Evolutionary conservation across 495 filamentous ascomycete genomes (phyloP).

Genomic region (Daldinia caldariorum): DNA sequence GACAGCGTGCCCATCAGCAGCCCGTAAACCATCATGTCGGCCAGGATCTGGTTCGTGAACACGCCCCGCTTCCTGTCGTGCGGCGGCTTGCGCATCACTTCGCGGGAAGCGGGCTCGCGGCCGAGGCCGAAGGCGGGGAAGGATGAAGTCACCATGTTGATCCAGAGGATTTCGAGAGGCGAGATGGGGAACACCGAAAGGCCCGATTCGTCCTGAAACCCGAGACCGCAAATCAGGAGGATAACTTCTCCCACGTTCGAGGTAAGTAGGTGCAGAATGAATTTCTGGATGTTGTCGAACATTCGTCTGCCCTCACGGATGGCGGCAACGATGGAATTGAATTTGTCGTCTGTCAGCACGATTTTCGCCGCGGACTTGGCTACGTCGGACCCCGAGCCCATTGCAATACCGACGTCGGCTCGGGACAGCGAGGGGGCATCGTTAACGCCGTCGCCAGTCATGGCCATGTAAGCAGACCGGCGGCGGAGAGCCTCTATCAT

Average conservation of each 20-base stretch:
- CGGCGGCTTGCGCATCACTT: slow-evolving; percentile 77
- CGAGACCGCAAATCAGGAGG: slow-evolving; percentile 74
- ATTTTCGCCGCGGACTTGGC: slow-evolving; percentile 90
- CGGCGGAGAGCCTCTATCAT: slow-evolving; percentile 76
- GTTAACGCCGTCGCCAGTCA: slow-evolving; percentile 85
- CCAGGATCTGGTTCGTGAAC: slow-evolving; percentile 73
- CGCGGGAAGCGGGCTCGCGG: slow-evolving; percentile 70
- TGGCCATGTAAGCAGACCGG: slow-evolving; percentile 66
- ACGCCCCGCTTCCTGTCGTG: slow-evolving; percentile 73
- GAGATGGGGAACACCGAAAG: slow-evolving; percentile 79
- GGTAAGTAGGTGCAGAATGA: slow-evolving; percentile 76
- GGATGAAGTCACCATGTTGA: slow-evolving; percentile 80
- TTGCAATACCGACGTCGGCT: slow-evolving; percentile 86
- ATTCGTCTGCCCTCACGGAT: slow-evolving; percentile 77
- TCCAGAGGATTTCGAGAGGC: slow-evolving; percentile 80
- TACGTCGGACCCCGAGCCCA: slow-evolving; percentile 90
- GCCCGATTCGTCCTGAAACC: slow-evolving; percentile 70
- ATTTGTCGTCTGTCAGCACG: slow-evolving; percentile 89
- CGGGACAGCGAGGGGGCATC: slow-evolving; percentile 81
- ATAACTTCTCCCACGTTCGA: slow-evolving; percentile 81
- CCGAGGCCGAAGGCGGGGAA: slow-evolving; percentile 81
- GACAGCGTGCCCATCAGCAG: slow-evolving; percentile 73
- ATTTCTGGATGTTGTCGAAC: slow-evolving; percentile 87
- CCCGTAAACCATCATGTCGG: slow-evolving; percentile 80
- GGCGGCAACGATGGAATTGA: slow-evolving; percentile 79